Evolutionary conservation across 371 early-diverging fungal genomes (phyloP).

Genomic region (Mortierella sp.): DNA sequence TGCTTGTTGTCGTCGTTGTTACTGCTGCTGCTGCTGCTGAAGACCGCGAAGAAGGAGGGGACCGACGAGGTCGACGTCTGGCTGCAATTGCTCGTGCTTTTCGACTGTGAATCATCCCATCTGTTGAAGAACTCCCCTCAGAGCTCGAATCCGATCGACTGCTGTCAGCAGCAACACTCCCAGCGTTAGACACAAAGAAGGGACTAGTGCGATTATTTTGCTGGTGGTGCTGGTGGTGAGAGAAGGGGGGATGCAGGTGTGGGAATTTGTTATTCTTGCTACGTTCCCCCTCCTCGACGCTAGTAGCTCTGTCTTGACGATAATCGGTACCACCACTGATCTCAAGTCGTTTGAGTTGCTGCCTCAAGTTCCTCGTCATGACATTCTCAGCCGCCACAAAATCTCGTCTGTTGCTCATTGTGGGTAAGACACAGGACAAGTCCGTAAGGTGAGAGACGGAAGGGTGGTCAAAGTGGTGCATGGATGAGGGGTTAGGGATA

Average conservation of each 20-base stretch:
- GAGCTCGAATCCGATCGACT: neutral
- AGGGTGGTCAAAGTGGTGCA: constrained; percentile 12
- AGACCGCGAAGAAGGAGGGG: neutral
- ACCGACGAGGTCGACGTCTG: neutral
- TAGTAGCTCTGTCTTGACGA: neutral
- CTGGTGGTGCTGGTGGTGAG: neutral
- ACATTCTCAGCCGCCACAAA: constrained; percentile 14
- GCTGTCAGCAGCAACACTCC: neutral
- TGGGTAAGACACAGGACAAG: constrained; percentile 2
- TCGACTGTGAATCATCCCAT: neutral
- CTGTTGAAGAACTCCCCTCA: neutral
- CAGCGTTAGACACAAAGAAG: neutral
- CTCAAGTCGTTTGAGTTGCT: constrained; percentile 25
- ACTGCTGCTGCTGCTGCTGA: neutral
- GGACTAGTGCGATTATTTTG: neutral
- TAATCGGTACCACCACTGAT: constrained; percentile 3
- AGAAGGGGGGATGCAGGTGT: neutral
- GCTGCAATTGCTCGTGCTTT: neutral
- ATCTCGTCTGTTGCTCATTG: neutral
- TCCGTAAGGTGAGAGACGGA: constrained; percentile 10
- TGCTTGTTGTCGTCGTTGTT: neutral
- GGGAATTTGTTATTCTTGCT: neutral
- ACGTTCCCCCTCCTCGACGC: neutral
- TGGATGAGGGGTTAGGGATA: neutral
- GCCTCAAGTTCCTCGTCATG: constrained; percentile 10